Evolutionary conservation across 2,329 filamentous ascomycete species (phyloP).

Genomic region (Colletotrichum ledebouriae): DNA sequence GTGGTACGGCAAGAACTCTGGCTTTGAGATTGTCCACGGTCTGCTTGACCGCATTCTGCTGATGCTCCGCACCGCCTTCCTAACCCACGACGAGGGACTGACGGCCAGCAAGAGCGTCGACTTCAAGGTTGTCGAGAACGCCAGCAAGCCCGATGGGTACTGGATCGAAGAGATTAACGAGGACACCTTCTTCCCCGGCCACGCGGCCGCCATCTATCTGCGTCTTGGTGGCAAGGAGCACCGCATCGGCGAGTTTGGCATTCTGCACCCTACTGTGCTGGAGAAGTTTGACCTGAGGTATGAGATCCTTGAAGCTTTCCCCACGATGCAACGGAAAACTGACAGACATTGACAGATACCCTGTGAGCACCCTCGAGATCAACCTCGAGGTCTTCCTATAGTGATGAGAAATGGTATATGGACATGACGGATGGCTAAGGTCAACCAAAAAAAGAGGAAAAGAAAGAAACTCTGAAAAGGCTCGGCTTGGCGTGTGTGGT

Average conservation of each 20-base stretch:
- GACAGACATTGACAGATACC: conserved; percentile 69
- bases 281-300: conserved; percentile 93
- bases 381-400: conserved; percentile 95
- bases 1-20: conserved; percentile 93
- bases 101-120: conserved; percentile 61
- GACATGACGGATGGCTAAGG: conserved; percentile 36
- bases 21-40: conserved; percentile 96
- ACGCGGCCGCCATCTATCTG: conserved; percentile 87
- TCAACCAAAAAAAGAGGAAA: background rate
- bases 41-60: conserved; percentile 91
- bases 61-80: conserved; percentile 89
- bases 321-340: conserved; percentile 11
- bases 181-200: conserved; percentile 90
- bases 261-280: conserved; percentile 91
- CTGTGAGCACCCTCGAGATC: conserved; percentile 93
- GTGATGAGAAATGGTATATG: conserved; percentile 44
- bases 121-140: conserved; percentile 66
- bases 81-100: conserved; percentile 80
- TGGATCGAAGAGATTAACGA: conserved; percentile 96
- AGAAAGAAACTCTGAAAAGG: conserved; percentile 8
- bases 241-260: conserved; percentile 90
- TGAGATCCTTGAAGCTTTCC: conserved; percentile 45
- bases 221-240: conserved; percentile 79
- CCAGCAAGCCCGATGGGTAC: conserved; percentile 78
- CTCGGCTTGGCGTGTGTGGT: conserved; percentile 16